Percentiles rank a stretch among this genome's conserved stretches.
phyloP scores from a whole-genome alignment of 768 basidiomycete genomes.

The Kwoniella sp. region DNA sequence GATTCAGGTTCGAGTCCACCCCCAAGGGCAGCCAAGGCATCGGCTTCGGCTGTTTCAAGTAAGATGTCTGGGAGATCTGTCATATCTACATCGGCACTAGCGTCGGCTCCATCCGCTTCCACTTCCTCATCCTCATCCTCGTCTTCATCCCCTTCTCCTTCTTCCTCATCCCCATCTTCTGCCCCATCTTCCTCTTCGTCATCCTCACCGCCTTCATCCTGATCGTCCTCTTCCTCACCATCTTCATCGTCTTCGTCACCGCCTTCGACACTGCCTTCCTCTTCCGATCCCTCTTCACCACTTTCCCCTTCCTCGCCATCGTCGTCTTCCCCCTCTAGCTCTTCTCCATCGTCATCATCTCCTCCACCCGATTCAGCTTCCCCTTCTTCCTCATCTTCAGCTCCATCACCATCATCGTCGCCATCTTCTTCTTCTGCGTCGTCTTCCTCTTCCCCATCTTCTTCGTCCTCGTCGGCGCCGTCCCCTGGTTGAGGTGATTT shows the following conservation, averaged over 20 bases:
- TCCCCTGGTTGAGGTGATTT: background rate
- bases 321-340: constrained; percentile 20
- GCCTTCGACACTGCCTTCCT: constrained; percentile 33
- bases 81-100: background rate
- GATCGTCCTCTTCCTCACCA: constrained; percentile 18
- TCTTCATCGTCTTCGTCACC: constrained; percentile 28
- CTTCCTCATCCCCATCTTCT: constrained; percentile 19
- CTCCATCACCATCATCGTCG: background rate
- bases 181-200: constrained; percentile 16
- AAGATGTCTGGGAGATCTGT: background rate
- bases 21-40: constrained; percentile 59
- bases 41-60: background rate
- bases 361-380: constrained; percentile 16
- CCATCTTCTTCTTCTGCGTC: background rate
- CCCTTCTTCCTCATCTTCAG: background rate
- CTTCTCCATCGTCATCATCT: constrained; percentile 23
- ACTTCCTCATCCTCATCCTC: constrained; percentile 15
- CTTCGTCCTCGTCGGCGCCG: background rate
- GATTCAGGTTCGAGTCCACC: background rate
- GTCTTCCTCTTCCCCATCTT: background rate
- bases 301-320: constrained; percentile 13
- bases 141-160: constrained; percentile 11
- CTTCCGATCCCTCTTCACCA: constrained; percentile 26
- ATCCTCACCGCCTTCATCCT: constrained; percentile 3
- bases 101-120: constrained; percentile 24